These are phyloP conservation scores for Botryotinia calthae DNA, from an alignment of 2,329 filamentous ascomycete species.

Conservation along the genomic window DNA sequence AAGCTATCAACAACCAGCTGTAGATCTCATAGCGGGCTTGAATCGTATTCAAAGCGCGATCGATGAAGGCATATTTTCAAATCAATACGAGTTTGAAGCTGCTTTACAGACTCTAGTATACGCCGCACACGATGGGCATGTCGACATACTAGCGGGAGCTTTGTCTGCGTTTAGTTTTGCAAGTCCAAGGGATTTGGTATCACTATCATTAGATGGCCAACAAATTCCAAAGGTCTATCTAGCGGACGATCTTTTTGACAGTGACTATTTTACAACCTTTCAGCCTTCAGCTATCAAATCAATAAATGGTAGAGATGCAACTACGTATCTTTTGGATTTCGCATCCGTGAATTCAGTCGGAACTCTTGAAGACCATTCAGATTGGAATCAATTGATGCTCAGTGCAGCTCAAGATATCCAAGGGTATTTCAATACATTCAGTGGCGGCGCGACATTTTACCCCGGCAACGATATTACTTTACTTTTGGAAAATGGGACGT, in stretches of 20 bases:
- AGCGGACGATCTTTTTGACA: constrained; percentile 39
- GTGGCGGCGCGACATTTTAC: constrained; percentile 40
- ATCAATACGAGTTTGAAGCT: constrained; percentile 55
- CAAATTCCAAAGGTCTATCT: constrained; percentile 40
- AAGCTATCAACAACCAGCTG: constrained; percentile 47
- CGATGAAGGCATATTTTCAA: constrained; percentile 43
- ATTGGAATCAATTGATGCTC: constrained; percentile 39
- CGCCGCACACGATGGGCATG: constrained; percentile 61
- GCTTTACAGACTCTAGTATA: constrained; percentile 51
- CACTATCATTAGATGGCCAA: constrained; percentile 56
- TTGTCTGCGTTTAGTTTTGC: constrained; percentile 50
- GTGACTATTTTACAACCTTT: constrained; percentile 19
- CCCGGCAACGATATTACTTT: constrained; percentile 41
- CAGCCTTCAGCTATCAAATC: constrained; percentile 47
- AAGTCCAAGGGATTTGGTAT: constrained; percentile 51
- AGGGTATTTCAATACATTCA: constrained; percentile 39
- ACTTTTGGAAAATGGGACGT: constrained; percentile 41
- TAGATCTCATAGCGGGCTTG: constrained; percentile 48
- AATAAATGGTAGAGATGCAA: constrained; percentile 54
- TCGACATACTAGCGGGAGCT: constrained; percentile 51
- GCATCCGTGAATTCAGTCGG: constrained; percentile 38
- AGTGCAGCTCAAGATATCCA: constrained; percentile 33
- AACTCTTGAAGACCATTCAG: constrained; percentile 41
- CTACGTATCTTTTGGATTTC: constrained; percentile 47
- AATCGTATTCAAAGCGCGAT: constrained; percentile 45